Evolutionary conservation across 2,329 filamentous ascomycete species (phyloP).

Genomic region (Microthyrium microscopicum): DNA sequence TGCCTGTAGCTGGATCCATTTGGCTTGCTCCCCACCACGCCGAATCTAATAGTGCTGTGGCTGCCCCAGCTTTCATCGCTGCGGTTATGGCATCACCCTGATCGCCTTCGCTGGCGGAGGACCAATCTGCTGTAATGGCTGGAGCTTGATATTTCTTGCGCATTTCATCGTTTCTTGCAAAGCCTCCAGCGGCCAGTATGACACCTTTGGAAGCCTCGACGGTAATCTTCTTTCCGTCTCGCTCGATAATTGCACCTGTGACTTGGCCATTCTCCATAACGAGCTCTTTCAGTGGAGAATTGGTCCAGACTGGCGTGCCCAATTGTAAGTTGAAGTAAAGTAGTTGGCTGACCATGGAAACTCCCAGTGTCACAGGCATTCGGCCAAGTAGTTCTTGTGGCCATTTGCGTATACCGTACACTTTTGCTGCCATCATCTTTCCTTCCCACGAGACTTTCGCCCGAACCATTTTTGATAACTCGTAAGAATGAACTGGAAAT

Average conservation of each 20-base stretch:
- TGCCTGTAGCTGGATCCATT: conserved; percentile 12
- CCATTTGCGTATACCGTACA: neutral
- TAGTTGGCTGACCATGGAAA: conserved; percentile 10
- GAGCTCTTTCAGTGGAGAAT: conserved; percentile 9
- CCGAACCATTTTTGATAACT: conserved; percentile 1
- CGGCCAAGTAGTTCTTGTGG: conserved; percentile 9
- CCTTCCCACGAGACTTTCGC: neutral
- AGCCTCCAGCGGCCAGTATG: conserved; percentile 21
- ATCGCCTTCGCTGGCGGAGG: conserved; percentile 13
- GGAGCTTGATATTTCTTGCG: conserved; percentile 13
- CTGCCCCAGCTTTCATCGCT: conserved; percentile 16
- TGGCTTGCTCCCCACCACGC: conserved; percentile 22
- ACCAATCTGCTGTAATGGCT: conserved; percentile 14
- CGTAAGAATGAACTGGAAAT: conserved; percentile 4
- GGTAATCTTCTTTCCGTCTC: conserved; percentile 11
- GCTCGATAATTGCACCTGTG: conserved; percentile 13
- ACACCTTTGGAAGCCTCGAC: conserved; percentile 17
- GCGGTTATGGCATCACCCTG: conserved; percentile 16
- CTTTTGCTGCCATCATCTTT: neutral
- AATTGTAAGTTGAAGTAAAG: conserved; percentile 9
- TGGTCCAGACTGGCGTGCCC: conserved; percentile 8
- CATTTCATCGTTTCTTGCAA: conserved; percentile 18
- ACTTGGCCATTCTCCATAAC: conserved; percentile 11
- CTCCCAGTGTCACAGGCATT: conserved; percentile 12
- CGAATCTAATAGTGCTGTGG: conserved; percentile 18